Evolutionary conservation across 768 basidiomycete species (phyloP), one percentile per base, ranked within the genome.

Genomic region (Boletus vinaceobasis): DNA sequence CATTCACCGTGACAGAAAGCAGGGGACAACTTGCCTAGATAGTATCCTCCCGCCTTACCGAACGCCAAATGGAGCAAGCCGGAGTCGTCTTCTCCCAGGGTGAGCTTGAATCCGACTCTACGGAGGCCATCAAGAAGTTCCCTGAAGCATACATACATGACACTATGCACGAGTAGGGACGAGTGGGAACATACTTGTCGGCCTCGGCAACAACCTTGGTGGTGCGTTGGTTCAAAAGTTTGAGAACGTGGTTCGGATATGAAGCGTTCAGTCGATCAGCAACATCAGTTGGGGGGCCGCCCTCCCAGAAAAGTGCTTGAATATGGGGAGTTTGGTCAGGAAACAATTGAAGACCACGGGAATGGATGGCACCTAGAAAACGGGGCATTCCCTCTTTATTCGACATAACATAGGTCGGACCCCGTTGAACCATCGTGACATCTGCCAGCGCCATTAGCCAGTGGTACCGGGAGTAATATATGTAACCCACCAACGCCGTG

Each of bases 21-120:
- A 33, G 5, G 29, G 21, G 35, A 42, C 14, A 6, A 54, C 72
- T 26, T 54, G 81, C 87, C 85, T 2, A 87, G 71, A 68, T 89
- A 89, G 67, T 85, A 88, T 7, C 88, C 85, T 26, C 85, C 86
- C 0, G 71, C 80, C 40, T 74, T 75, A 8, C 65, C 66, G 65
- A 75, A 80, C 14, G 77, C 78, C 19, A 81, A 67, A 40, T 79
- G 68, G 10, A 78, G 53, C 56, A 82, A 75, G 0, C 87, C 86
- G 1, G 78, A 71, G 19, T 73, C 79, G 7, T 82, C 77, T 33
- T 73, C 73, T 8, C 86, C 86, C 7, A 66, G 60, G 43, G 77
- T 80, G 13, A 75, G 61, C 53, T 76, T 77, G 73, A 88, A 90
- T 5, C 88, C 87, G 3, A 73, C 73, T 54, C 74, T 75, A 36